Evolutionary conservation across 2,329 filamentous ascomycete species (phyloP), one percentile per base, ranked within the genome.

Genomic region (Mariannaea sp.): DNA sequence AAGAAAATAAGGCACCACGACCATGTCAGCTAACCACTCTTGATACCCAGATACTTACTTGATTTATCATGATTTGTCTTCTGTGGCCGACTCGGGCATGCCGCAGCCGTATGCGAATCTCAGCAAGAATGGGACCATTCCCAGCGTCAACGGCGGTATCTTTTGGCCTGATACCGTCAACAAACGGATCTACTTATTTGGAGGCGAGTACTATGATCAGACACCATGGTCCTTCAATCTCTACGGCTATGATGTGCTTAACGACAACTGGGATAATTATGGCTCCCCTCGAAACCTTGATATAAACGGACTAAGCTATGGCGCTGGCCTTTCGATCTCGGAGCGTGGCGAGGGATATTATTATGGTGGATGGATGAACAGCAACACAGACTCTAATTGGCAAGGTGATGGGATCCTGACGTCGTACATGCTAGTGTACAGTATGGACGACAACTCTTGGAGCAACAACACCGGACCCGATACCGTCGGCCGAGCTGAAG

Each of bases 81-180:
- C 71, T 7, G 73, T 72, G 14, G 60, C 71, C 38, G 68, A 67
- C 3, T 75, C 78, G 14, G 71, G 70, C 20, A 77, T 77, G 74
- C 84, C 84, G 3, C 72, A 75, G 35, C 74, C 85, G 24, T 75
- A 81, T 51, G 76, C 78, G 30, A 83, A 85, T 51, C 72, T 86
- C 7, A 79, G 78, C 30, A 87, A 87, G 65, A 83, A 84, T 54
- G 71, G 71, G 13, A 76, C 77, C 3, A 74, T 86, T n/a, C 84
- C 84, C 0, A 69, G 57, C 48, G 70, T 71, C 1, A 62, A 69
- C 44, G 77, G 77, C 27, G 77, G 75, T 22, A 66, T 78, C 3
- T 70, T 87, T 10, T 87, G 84, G 84, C 73, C 77, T 7, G 85
- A 87, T 65, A 72, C 78, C 20, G 74, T 83, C 32, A 87, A 88